Base-by-base conservation (phyloP, 345 rosid species). In the Salix brachista region DNA sequence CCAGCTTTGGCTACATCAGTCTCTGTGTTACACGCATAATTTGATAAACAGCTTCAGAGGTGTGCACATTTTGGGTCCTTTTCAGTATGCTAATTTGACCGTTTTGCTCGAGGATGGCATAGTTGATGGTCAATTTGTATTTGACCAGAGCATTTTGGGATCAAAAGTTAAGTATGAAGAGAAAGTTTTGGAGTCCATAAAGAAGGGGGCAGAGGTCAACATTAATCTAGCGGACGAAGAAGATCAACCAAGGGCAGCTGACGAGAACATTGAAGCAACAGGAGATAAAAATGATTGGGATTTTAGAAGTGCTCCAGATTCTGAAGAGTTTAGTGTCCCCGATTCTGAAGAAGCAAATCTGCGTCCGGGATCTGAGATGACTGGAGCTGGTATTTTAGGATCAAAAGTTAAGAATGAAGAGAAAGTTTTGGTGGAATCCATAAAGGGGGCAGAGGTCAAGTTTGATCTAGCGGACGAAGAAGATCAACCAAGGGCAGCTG, bases 61-160 rank as follows among this genome's bases (percentile, higher is more conserved):
- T 26, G 64, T 65, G 81, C 82, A 52, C 26, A 75, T 72, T 71
- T 41, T 77, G 68, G 82, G 74, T 69, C 78, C 77, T 6, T 42
- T 89, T 52, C 81, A 81, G 74, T 94, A 83, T 72, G 80, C 81
- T 52, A 92, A 94, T 83, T 82, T 85, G 86, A 89, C 92, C n/a
- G 67, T 52, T 75, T 71, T 76, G 82, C 67, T 86, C 0, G 85
- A 88, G 66, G 83, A 79, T 71, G 67, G 65, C 67, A 76, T 76
- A 67, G 34, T 60, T 37, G 85, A 80, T 58, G 81, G 73, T 28
- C 12, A 66, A 62, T 79, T 71, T 30, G 23, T 21, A 73, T 80
- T 72, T 80, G 84, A 68, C 16, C 79, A 75, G 48, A 70, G 46
- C 26, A 58, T 36, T 16, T 41, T 58, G n/a, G 44, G 56, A 64